Evolutionary conservation across 306 rosid species (phyloP).

Genomic region (Vigna mungo): DNA sequence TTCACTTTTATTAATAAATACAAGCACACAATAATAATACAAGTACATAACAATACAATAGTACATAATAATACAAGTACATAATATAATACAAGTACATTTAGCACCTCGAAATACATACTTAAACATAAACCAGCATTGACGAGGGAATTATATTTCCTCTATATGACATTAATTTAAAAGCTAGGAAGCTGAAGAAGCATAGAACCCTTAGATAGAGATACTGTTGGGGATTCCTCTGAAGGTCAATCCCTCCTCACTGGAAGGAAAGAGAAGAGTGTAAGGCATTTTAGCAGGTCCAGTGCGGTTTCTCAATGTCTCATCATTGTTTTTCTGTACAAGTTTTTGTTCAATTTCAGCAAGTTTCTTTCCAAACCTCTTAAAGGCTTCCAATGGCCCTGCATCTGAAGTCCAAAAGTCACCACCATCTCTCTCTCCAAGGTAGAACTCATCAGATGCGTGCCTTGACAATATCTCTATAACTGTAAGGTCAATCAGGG

Average conservation of each 20-base stretch:
- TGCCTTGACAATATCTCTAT: conserved; percentile 74
- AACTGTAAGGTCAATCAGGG: conserved; percentile 57
- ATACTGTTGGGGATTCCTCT: conserved; percentile 79
- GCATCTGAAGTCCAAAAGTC: conserved; percentile 41
- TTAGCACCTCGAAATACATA: not conserved
- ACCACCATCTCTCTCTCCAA: conserved; percentile 53
- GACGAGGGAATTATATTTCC: conserved; percentile 24
- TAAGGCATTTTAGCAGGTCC: conserved; percentile 66
- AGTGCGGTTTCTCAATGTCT: conserved; percentile 27
- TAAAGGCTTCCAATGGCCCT: conserved; percentile 37
- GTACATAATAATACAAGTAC: not conserved
- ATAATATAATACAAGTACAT: not conserved
- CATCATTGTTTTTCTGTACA: conserved; percentile 12
- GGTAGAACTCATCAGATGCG: conserved; percentile 62
- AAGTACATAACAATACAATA: too few species aligned
- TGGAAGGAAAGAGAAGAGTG: conserved; percentile 66
- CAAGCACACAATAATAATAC: not conserved
- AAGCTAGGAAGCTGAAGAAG: not conserved
- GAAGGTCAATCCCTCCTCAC: conserved; percentile 64
- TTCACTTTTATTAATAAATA: not conserved
- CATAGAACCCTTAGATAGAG: conserved; percentile 39
- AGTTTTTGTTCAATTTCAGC: conserved; percentile 37
- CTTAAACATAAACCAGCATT: not conserved
- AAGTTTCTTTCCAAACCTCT: conserved; percentile 42
- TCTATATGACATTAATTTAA: conserved; percentile 8